Evolutionary conservation across 768 basidiomycete genomes (phyloP).

Genomic region (Russula foetens): DNA sequence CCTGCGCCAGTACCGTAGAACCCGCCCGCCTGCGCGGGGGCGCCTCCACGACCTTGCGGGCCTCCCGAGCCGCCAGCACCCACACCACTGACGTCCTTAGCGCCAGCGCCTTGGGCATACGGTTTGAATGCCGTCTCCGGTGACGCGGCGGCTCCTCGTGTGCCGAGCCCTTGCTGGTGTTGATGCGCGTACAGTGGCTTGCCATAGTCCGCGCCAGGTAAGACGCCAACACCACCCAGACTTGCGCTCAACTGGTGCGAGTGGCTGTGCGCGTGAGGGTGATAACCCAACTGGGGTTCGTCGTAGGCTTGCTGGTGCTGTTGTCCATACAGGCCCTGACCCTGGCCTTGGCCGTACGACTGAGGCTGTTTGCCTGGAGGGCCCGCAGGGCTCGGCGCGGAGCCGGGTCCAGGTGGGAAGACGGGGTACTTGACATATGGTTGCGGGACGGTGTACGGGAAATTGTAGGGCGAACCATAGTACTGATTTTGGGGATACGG

Average conservation of each 20-base stretch:
- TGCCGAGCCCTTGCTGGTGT: constrained; percentile 53
- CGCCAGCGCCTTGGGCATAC: constrained; percentile 56
- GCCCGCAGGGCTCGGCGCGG: constrained; percentile 54
- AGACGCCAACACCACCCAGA: constrained; percentile 26
- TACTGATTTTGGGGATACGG: constrained; percentile 73
- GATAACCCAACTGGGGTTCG: constrained; percentile 47
- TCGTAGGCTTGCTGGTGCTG: constrained; percentile 47
- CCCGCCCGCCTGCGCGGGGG: constrained; percentile 39
- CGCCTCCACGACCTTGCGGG: constrained; percentile 35
- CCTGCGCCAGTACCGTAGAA: constrained; percentile 36
- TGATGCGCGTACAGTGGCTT: constrained; percentile 46
- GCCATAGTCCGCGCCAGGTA: constrained; percentile 30
- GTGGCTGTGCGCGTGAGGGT: constrained; percentile 42
- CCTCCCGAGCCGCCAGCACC: constrained; percentile 33
- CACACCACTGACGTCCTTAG: constrained; percentile 37
- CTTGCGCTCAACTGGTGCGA: constrained; percentile 29
- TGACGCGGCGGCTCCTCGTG: constrained; percentile 45
- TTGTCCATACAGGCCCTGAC: constrained; percentile 58
- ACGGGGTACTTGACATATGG: constrained; percentile 71
- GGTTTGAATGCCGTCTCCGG: constrained; percentile 74
- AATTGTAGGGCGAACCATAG: constrained; percentile 66
- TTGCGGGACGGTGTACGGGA: constrained; percentile 47
- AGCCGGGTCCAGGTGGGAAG: constrained; percentile 61
- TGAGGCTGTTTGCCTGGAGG: constrained; percentile 52
- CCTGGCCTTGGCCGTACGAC: constrained; percentile 48